Evolutionary conservation across 225 moss, liverwort and hornwort species (phyloP).

Genomic region (Polytrichum commune): DNA sequence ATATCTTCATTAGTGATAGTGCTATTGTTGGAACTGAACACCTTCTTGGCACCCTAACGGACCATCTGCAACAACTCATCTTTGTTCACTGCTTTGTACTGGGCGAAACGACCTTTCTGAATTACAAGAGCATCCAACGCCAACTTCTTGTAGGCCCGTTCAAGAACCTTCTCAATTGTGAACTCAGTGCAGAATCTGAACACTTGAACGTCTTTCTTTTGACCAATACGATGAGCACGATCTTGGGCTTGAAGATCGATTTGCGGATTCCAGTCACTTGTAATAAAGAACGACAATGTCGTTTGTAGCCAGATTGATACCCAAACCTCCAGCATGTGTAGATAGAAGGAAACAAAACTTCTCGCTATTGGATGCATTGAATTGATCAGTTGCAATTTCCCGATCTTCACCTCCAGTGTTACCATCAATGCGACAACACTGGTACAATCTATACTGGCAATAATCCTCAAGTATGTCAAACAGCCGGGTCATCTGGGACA

Average conservation of each 20-base stretch:
- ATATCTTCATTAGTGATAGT: slow-evolving; percentile 99
- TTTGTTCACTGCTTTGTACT: slow-evolving; percentile 99
- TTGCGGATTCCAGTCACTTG: slow-evolving; percentile 99
- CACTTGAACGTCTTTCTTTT: slow-evolving; percentile 98
- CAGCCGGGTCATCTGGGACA: slow-evolving; percentile 99
- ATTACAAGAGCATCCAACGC: slow-evolving; percentile 98
- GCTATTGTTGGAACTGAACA: slow-evolving; percentile 96
- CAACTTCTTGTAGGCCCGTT: slow-evolving; percentile 97
- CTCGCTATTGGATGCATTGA: slow-evolving; percentile 78
- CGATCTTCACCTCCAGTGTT: slow-evolving; percentile 98
- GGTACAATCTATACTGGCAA: slow-evolving; percentile 77
- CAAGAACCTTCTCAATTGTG: slow-evolving; percentile 96
- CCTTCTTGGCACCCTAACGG: slow-evolving; percentile 94
- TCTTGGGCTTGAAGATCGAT: slow-evolving; percentile 99
- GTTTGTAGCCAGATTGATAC: slow-evolving; percentile 98
- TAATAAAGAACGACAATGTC: slow-evolving; percentile 96
- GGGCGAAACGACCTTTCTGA: slow-evolving; percentile 95
- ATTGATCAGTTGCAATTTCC: slow-evolving; percentile 92
- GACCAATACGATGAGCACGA: slow-evolving; percentile 98
- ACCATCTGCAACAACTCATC: slow-evolving; percentile 99
- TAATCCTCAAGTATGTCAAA: slow-evolving; percentile 98
- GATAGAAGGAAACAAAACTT: slow-evolving; percentile 97
- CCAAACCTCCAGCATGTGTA: slow-evolving; percentile 93
- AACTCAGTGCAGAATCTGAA: slow-evolving; percentile 99
- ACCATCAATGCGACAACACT: slow-evolving; percentile 94